These are phyloP conservation scores for Didymella segeticola DNA, from an alignment of 2,329 filamentous ascomycete species.

Conservation along the genomic window DNA sequence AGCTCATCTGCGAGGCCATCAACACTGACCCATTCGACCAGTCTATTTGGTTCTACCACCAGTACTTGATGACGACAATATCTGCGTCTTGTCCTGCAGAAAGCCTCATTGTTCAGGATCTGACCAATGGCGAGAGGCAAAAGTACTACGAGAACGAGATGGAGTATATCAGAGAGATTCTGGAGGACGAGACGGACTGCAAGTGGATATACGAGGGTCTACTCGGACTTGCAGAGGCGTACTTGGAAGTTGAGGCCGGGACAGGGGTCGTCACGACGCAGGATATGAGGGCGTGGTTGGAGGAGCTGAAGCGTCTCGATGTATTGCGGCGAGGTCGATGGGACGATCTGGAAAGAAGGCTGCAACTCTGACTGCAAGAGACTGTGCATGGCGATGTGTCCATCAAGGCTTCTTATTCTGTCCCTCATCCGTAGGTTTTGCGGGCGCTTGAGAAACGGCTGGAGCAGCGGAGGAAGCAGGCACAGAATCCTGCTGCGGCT, in stretches of 20 bases:
- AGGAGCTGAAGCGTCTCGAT: conserved; percentile 72
- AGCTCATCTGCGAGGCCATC: conserved; percentile 76
- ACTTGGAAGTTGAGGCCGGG: conserved; percentile 56
- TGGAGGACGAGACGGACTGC: conserved; percentile 71
- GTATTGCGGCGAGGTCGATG: conserved; percentile 77
- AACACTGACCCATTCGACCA: conserved; percentile 94
- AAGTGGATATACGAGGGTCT: conserved; percentile 93
- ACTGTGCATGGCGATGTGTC: conserved; percentile 19
- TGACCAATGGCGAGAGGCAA: conserved; percentile 67
- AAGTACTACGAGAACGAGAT: conserved; percentile 74
- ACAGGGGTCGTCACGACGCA: conserved; percentile 51
- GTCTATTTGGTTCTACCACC: conserved; percentile 96
- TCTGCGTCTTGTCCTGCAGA: conserved; percentile 59
- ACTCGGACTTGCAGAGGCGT: conserved; percentile 74
- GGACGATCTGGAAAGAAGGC: conserved; percentile 68
- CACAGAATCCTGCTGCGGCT: conserved; percentile 53
- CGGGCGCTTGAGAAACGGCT: conserved; percentile 68
- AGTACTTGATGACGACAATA: conserved; percentile 76
- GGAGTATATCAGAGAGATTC: conserved; percentile 73
- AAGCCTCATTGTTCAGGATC: conserved; percentile 68
- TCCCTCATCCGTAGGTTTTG: conserved; percentile 65
- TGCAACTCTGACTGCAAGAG: conserved; percentile 46
- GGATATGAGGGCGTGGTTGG: conserved; percentile 63
- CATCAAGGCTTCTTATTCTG: conserved; percentile 62
- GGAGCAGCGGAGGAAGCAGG: conserved; percentile 62